These are phyloP conservation scores for Paecilomyces variotii DNA, from an alignment of 2,329 filamentous ascomycete genomes.

Conservation along the genomic window DNA sequence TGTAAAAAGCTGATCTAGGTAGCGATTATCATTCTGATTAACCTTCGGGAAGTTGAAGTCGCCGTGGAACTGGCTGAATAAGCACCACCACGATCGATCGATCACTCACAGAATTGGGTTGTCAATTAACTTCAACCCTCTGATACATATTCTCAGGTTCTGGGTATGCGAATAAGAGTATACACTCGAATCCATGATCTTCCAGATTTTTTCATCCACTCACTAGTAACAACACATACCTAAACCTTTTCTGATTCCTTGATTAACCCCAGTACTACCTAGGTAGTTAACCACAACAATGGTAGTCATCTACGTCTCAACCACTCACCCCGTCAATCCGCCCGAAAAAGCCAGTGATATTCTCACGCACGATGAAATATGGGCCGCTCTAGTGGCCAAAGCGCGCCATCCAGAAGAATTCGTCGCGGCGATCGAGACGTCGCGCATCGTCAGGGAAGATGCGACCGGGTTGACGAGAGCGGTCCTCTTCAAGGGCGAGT, in stretches of 20 bases:
- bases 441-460: constrained; percentile 33
- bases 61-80: no score
- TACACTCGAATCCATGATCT: no score
- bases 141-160: no score
- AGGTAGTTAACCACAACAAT: constrained; percentile 14
- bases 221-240: background rate
- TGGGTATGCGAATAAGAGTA: no score
- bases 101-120: no score
- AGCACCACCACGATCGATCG: no score
- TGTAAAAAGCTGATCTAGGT: no score
- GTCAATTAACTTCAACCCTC: no score
- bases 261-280: background rate
- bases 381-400: constrained; percentile 40
- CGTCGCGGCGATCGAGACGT: constrained; percentile 35
- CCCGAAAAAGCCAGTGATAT: constrained; percentile 10
- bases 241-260: background rate
- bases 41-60: no score
- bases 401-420: constrained; percentile 40
- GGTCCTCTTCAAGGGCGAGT: constrained; percentile 32
- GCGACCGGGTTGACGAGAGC: constrained; percentile 26
- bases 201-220: no score
- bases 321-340: constrained; percentile 40
- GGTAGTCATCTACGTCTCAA: constrained; percentile 33
- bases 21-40: no score
- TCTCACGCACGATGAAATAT: constrained; percentile 33